These are phyloP conservation scores for Kodamaea plutei DNA, from an alignment of 1,139 yeast species.

Conservation along the genomic window DNA sequence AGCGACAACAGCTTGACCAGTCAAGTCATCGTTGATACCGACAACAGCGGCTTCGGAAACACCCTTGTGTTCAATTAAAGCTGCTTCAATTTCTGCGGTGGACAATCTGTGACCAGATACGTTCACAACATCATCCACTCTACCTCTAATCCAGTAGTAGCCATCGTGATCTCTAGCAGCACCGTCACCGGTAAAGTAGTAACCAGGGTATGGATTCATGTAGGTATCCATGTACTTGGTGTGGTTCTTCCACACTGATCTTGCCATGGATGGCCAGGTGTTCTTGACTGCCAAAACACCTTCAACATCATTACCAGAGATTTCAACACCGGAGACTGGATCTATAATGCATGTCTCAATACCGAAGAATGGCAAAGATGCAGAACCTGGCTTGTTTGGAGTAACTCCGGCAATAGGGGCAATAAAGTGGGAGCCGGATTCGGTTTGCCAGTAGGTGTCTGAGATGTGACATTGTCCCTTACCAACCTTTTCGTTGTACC, in stretches of 20 bases:
- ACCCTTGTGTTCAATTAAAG: conserved; percentile 70
- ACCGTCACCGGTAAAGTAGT: conserved; percentile 97
- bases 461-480: conserved; percentile 80
- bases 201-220: conserved; percentile 93
- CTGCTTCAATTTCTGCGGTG: conserved; percentile 96
- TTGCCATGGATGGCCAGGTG: conserved; percentile 98
- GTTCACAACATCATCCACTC: conserved; percentile 97
- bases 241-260: conserved; percentile 93
- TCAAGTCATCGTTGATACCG: conserved; percentile 89
- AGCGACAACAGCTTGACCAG: conserved; percentile 97
- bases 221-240: conserved; percentile 88
- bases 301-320: conserved; percentile 86
- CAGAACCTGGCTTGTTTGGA: conserved; percentile 97
- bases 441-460: conserved; percentile 99
- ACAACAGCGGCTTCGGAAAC: conserved; percentile 95
- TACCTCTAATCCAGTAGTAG: conserved; percentile 96
- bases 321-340: conserved; percentile 82
- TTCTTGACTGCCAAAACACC: conserved; percentile 89
- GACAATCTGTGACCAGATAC: conserved; percentile 97
- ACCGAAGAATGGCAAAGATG: conserved; percentile 95
- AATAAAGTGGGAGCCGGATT: conserved; percentile 93
- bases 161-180: conserved; percentile 98
- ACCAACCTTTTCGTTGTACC: conserved; percentile 94
- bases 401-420: conserved; percentile 94
- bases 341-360: conserved; percentile 86